These are phyloP conservation scores for Dysphania ambrosioides DNA, from an alignment of 148 eudicot genomes.

Conservation along the genomic window DNA sequence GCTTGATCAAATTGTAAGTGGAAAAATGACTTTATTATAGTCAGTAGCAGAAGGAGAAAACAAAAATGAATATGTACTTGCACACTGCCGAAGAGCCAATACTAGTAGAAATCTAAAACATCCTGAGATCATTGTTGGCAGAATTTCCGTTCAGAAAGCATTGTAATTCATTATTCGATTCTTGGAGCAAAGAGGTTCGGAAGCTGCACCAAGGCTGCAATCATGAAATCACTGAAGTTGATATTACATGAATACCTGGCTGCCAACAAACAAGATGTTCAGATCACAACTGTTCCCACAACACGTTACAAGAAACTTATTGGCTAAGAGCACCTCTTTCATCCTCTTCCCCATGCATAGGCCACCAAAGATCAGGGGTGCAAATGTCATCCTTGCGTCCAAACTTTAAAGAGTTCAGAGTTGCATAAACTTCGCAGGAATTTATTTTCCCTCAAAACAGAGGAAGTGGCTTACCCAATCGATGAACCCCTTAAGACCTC, in stretches of 20 bases:
- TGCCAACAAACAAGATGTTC: background rate
- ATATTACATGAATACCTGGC: background rate
- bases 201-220: background rate
- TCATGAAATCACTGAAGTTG: background rate
- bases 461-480: too few species aligned
- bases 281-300: background rate
- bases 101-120: background rate
- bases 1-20: too few species aligned
- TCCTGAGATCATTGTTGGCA: background rate
- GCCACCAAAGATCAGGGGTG: constrained; percentile 31
- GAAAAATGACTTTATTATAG: background rate
- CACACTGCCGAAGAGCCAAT: background rate
- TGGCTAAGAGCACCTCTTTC: constrained; percentile 11
- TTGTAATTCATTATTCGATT: background rate
- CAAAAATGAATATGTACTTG: background rate
- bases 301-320: background rate
- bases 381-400: constrained; percentile 26
- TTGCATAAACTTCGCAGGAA: constrained; percentile 25
- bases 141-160: background rate
- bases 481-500: background rate
- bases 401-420: constrained; percentile 29
- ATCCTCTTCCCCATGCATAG: constrained; percentile 34
- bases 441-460: too few species aligned
- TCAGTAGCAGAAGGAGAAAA: background rate
- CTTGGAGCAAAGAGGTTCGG: background rate